phyloP scores from a whole-genome alignment of 352 stramenopile genomes.

The Peronospora tabacina region DNA sequence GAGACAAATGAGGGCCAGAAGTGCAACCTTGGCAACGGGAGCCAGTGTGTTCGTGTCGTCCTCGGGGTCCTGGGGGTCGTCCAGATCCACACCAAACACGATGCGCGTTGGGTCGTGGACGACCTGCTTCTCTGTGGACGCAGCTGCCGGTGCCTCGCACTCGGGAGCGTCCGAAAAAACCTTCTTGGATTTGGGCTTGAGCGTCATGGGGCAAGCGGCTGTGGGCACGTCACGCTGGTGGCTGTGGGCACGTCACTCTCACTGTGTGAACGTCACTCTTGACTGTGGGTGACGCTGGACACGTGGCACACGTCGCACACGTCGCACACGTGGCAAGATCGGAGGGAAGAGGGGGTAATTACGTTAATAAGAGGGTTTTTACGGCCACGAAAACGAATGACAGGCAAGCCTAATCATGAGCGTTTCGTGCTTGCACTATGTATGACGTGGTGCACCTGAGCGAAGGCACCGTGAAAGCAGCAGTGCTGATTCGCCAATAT shows the following conservation, averaged over 20 bases:
- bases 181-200: conserved; percentile 60
- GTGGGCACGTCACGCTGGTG: conserved; percentile 5
- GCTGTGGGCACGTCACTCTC: conserved; percentile 6
- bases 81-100: conserved; percentile 62
- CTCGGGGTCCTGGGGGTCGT: conserved; percentile 48
- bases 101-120: conserved; percentile 11
- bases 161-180: conserved; percentile 18
- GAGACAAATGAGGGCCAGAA: conserved; percentile 89
- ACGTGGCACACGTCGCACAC: neutral
- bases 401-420: no score
- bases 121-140: conserved; percentile 10
- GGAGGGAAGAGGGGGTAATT: conserved; percentile 25
- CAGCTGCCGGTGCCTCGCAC: conserved; percentile 17
- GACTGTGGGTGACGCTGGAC: no score
- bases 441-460: neutral
- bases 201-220: no score
- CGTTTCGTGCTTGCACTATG: neutral
- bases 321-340: no score
- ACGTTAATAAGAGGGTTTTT: conserved; percentile 1
- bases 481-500: conserved; percentile 16
- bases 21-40: conserved; percentile 83
- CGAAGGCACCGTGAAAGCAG: no score
- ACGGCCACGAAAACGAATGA: neutral
- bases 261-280: conserved; percentile 10
- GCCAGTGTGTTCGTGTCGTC: conserved; percentile 69